Base-by-base conservation (phyloP, 257 asterid species). In the Striga asiatica region DNA sequence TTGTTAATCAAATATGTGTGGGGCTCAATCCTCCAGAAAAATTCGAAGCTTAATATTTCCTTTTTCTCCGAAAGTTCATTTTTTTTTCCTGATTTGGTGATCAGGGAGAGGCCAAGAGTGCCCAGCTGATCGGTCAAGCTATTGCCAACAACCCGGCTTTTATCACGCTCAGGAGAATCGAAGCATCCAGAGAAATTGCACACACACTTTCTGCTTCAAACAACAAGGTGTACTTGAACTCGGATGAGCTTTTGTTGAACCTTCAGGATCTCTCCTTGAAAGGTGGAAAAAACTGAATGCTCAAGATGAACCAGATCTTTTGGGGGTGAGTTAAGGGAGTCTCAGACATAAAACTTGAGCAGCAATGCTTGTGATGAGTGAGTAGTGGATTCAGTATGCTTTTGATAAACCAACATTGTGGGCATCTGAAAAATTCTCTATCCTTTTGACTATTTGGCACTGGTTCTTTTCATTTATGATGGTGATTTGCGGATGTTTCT, bases 21-120 rank as follows among this genome's bases (percentile, higher is more conserved):
- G n/a, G n/a, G n/a, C n/a, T n/a, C n/a, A n/a, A n/a, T n/a, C n/a
- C n/a, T n/a, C n/a, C n/a, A n/a, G n/a, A n/a, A n/a, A n/a, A n/a
- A n/a, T n/a, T n/a, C n/a, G n/a, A n/a, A n/a, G n/a, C n/a, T n/a
- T n/a, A n/a, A n/a, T n/a, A n/a, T n/a, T n/a, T n/a, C n/a, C n/a
- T n/a, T n/a, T n/a, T n/a, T 13, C n/a, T 41, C 2, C 3, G 9
- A 3, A 12, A 41, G 3, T 41, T 41, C 21, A 41, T 7, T 4
- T 8, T 48, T 48, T 22, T 9, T 2, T 48, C 24, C 11, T 49
- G 4, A 19, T 17, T 18, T 43, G 50, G 31, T 35, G 27, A 24
- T 50, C 81, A 89, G 98, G 98, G 98, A 68, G 96, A 89, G 71
- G 98, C 98, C 48, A 85, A 76, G 82, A 89, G 97, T 76, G 97